Evolutionary conservation across 192 early-diverging fungal species (phyloP).

Genomic region (Gigaspora rosea): DNA sequence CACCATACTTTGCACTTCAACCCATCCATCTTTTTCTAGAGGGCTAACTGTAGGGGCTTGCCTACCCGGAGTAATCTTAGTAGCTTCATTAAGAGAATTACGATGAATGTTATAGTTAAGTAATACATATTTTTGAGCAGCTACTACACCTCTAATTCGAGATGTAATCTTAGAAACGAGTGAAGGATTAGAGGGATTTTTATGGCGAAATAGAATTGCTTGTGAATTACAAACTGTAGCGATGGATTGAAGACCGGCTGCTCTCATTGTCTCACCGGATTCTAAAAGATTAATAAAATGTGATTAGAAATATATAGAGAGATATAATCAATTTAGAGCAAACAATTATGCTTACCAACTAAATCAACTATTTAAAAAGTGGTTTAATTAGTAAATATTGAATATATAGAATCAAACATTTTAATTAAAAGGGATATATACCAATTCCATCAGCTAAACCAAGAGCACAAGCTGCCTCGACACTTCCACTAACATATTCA

Average conservation of each 20-base stretch:
- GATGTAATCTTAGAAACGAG: slow-evolving; percentile 78
- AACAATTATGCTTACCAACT: slow-evolving; percentile 40
- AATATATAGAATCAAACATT: not conserved
- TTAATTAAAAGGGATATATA: slow-evolving; percentile 43
- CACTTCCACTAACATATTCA: slow-evolving; percentile 88
- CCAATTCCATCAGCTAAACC: slow-evolving; percentile 96
- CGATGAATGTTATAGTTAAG: slow-evolving; percentile 90
- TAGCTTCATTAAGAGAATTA: slow-evolving; percentile 61
- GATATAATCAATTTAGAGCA: not conserved
- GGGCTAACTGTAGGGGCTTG: slow-evolving; percentile 88
- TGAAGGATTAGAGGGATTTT: slow-evolving; percentile 68
- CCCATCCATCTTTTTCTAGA: slow-evolving; percentile 86
- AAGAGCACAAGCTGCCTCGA: slow-evolving; percentile 94
- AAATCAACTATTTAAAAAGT: slow-evolving; percentile 43
- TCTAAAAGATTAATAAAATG: slow-evolving; percentile 65
- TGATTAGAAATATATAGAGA: not conserved
- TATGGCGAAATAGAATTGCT: slow-evolving; percentile 89
- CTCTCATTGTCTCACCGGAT: slow-evolving; percentile 99
- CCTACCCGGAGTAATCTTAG: slow-evolving; percentile 85
- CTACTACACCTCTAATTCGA: slow-evolving; percentile 89
- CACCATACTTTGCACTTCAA: slow-evolving; percentile 91
- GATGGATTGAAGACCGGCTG: slow-evolving; percentile 93
- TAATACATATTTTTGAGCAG: slow-evolving; percentile 84
- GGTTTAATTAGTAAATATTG: not conserved
- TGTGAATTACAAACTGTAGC: slow-evolving; percentile 80